Evolutionary conservation across 1,284 basidiomycete genomes (phyloP), one percentile per base, ranked within the genome.

Genomic region (Thecaphora frezii): DNA sequence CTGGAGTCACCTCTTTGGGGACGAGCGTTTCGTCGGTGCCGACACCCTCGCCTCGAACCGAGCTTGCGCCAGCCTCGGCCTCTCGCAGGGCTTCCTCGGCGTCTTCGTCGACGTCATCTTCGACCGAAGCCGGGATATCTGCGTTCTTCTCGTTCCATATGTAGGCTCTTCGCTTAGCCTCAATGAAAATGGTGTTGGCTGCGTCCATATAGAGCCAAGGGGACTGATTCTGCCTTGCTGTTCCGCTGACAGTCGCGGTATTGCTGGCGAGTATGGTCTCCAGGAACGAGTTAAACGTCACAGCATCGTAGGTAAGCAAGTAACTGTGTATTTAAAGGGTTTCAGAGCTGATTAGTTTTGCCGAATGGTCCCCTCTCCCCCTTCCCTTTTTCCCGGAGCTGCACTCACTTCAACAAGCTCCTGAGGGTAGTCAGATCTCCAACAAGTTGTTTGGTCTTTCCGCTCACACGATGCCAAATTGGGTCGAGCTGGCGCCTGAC

Each of bases 381-480:
- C 12, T 3, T 14, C 5, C 33, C 18, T 14, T 16, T 18, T 9
- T 8, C 46, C 21, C 4, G 4, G 24, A 5, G 30, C 37, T 4
- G 39, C 12, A 82, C 88, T 58, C 71, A 92, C 89, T 84, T 84
- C 44, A 97, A 85, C 1, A 98, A 84, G 42, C 88, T 87, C 1
- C 96, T 85, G 3, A 99, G 83, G 1, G 89, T 89, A 0, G 88
- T 87, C 5, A 99, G 84, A 73, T 98, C 94, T 46, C 85, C 85
- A 7, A 97, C 92, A 13, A 97, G 86, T 61, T 93, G 89, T 73
- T 92, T 93, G 1, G 93, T 98, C 68, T 87, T 88, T 3, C 89
- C 87, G 1, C 92, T 91, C 24, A 97, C 91, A 79, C 91, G 90
- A 79, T 98, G 93, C 96, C 96, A 98, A 4, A 97, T 88, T 0